Evolutionary conservation across 345 rosid genomes (phyloP).

Genomic region (Gossypium thurberi): DNA sequence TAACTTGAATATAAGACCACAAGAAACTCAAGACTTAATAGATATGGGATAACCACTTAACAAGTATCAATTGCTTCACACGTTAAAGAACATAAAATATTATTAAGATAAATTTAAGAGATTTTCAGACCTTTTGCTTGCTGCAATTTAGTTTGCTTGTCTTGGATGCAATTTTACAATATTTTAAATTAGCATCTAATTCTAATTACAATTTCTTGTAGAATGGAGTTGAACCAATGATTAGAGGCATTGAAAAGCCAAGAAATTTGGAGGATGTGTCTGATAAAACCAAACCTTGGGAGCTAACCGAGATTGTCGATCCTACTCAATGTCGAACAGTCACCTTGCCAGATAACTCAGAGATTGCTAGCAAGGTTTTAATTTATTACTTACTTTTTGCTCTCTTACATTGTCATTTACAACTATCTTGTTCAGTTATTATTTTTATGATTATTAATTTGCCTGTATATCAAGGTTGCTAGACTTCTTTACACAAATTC

Average conservation of each 20-base stretch:
- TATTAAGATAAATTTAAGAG: background rate
- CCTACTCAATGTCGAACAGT: slow-evolving; percentile 20
- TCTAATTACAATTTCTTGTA: background rate
- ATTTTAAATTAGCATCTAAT: slow-evolving; percentile 6
- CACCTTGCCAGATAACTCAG: slow-evolving; percentile 19
- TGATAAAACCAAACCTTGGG: slow-evolving; percentile 27
- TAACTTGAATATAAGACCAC: too few relatives aligned
- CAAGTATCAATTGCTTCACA: background rate
- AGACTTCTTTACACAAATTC: slow-evolving; percentile 52
- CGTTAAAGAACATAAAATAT: background rate
- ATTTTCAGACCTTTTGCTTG: background rate
- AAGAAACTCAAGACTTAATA: too few relatives aligned
- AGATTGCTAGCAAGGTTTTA: slow-evolving; percentile 23
- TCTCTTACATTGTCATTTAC: background rate
- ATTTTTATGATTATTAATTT: slow-evolving; percentile 4
- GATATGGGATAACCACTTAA: too few relatives aligned
- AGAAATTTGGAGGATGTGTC: slow-evolving; percentile 21
- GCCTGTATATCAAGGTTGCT: slow-evolving; percentile 32
- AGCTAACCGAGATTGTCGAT: slow-evolving; percentile 23
- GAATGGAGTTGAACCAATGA: slow-evolving; percentile 23
- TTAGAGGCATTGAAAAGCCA: slow-evolving; percentile 21
- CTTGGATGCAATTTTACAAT: background rate
- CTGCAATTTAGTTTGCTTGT: background rate
- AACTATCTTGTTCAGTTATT: slow-evolving; percentile 1
- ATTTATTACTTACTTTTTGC: background rate